These are phyloP conservation scores for Phytopythium oedochilum DNA, from an alignment of 352 stramenopile species.

Conservation along the genomic window DNA sequence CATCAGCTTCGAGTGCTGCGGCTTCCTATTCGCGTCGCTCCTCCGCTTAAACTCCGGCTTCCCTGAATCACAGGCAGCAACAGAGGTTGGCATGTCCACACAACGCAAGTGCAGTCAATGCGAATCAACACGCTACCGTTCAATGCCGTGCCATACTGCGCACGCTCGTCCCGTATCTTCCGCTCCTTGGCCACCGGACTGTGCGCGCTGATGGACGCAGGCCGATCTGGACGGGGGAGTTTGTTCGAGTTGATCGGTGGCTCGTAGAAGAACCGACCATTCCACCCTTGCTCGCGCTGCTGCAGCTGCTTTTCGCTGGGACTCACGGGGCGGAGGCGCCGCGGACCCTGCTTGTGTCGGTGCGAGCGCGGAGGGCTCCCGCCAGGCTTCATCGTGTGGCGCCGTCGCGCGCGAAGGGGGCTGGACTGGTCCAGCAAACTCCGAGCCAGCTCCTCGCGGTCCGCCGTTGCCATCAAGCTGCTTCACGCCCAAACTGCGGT, in stretches of 20 bases:
- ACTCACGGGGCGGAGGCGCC: conserved; percentile 31
- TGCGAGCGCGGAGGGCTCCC: conserved; percentile 7
- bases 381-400: conserved; percentile 14
- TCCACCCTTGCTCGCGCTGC: conserved; percentile 67
- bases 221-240: conserved; percentile 18
- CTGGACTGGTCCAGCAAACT: conserved; percentile 30
- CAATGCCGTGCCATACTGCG: conserved; percentile 40
- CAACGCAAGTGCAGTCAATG: background rate
- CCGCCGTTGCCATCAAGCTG: conserved; percentile 34
- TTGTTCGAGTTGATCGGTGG: conserved; percentile 46
- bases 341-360: conserved; percentile 23
- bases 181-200: conserved; percentile 32
- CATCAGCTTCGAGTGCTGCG: conserved; percentile 23
- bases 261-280: conserved; percentile 67
- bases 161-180: conserved; percentile 45
- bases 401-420: background rate
- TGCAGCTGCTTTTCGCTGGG: conserved; percentile 46
- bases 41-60: conserved; percentile 20
- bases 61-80: conserved; percentile 10
- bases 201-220: conserved; percentile 14
- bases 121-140: background rate
- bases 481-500: background rate
- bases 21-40: conserved; percentile 14
- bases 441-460: conserved; percentile 41
- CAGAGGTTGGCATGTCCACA: background rate